phyloP scores from a whole-genome alignment of 495 filamentous ascomycete species.

The Penicillium nucicola region DNA sequence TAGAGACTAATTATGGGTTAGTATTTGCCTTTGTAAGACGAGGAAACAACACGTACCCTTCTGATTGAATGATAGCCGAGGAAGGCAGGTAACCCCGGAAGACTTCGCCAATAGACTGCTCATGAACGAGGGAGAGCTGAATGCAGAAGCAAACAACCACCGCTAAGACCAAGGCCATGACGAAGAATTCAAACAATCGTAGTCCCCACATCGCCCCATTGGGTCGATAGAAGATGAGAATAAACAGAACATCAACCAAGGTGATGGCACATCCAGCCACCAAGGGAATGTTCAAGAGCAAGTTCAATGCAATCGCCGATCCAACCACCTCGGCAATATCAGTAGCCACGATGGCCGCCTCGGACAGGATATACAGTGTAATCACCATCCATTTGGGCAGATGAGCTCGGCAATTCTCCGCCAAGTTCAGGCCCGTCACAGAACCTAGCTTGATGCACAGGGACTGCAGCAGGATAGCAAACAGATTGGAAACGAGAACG shows the following conservation, averaged over 20 bases:
- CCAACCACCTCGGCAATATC: constrained; percentile 94
- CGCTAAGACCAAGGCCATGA: constrained; percentile 73
- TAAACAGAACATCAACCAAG: constrained; percentile 78
- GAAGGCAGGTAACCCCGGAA: constrained; percentile 84
- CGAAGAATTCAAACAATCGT: constrained; percentile 76
- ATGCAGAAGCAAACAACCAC: constrained; percentile 92
- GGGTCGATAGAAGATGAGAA: constrained; percentile 82
- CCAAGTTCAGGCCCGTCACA: constrained; percentile 80
- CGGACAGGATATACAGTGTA: constrained; percentile 69
- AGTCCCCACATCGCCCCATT: constrained; percentile 69
- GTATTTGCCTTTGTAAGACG: neutral
- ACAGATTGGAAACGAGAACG: constrained; percentile 76
- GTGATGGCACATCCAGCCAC: constrained; percentile 86
- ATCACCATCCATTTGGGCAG: constrained; percentile 75
- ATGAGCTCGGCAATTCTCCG: constrained; percentile 73
- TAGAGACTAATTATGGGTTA: constrained; percentile 57
- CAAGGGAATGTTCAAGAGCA: constrained; percentile 76
- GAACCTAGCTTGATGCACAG: constrained; percentile 80
- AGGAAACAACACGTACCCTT: constrained; percentile 48
- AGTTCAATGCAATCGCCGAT: constrained; percentile 84
- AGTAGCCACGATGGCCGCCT: constrained; percentile 80
- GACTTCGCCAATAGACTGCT: constrained; percentile 68
- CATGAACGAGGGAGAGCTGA: constrained; percentile 73
- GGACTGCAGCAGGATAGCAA: constrained; percentile 80
- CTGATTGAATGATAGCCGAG: constrained; percentile 63